A percentile compares a stretch with the other conserved stretches of the same genome.
Conservation (phyloP, 306 rosid species). For the Lathyrus sativus region DNA sequence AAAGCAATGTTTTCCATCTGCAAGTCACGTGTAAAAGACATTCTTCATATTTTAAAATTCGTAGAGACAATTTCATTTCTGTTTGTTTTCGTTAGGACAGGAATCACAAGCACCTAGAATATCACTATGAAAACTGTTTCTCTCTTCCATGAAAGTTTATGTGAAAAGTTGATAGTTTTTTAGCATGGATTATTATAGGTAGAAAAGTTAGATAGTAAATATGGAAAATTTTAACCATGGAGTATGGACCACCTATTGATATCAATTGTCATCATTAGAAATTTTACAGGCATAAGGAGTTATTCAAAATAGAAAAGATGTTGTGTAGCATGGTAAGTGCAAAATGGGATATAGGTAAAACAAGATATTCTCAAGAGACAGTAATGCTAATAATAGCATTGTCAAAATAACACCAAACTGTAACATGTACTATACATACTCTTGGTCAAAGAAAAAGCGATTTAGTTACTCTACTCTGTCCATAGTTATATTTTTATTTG, state of each 20-base stretch:
- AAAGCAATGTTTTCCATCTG: not conserved
- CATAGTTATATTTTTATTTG: too few species aligned
- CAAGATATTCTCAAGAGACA: not conserved
- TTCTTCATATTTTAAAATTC: slow-evolving; percentile 8
- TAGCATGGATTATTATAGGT: not conserved
- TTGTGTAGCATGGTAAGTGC: not conserved
- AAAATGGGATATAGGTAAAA: not conserved
- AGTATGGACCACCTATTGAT: not conserved
- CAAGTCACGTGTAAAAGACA: slow-evolving; percentile 20
- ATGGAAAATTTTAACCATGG: not conserved
- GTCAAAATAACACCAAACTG: not conserved
- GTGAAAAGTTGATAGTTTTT: not conserved
- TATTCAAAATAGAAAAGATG: not conserved
- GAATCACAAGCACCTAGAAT: slow-evolving; percentile 5
- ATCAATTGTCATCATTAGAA: not conserved
- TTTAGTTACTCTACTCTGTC: too few species aligned
- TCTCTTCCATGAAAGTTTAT: not conserved
- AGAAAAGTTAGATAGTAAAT: not conserved
- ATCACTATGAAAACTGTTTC: not conserved
- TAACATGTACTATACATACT: too few species aligned
- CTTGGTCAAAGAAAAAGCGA: too few species aligned
- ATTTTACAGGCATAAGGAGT: not conserved
- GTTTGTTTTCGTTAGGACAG: slow-evolving; percentile 26
- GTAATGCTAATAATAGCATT: not conserved
- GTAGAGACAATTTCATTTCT: slow-evolving; percentile 1